Evolutionary conservation across 2,329 filamentous ascomycete species (phyloP).

Genomic region (Sporothrix brunneoviolacea): DNA sequence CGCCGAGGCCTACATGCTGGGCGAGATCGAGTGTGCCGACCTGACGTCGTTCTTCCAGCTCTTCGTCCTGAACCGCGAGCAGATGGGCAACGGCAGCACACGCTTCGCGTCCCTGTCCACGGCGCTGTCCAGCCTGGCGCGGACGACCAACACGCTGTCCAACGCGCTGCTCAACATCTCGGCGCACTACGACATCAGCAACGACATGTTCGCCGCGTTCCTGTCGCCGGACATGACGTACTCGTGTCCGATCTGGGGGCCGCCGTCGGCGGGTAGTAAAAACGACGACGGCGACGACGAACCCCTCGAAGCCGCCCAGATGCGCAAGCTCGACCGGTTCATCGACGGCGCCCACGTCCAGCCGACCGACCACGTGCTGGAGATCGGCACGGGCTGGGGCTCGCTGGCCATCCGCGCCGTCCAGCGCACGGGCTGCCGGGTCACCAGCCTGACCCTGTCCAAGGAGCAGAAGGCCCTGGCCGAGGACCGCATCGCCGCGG

Average conservation of each 20-base stretch:
- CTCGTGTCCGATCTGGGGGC: conserved; percentile 61
- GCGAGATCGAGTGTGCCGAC: conserved; percentile 60
- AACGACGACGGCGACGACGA: conserved; percentile 42
- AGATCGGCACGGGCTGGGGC: conserved; percentile 73
- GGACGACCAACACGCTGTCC: conserved; percentile 49
- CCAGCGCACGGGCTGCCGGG: conserved; percentile 56
- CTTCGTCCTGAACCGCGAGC: conserved; percentile 62
- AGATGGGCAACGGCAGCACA: conserved; percentile 58
- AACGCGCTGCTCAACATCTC: conserved; percentile 59
- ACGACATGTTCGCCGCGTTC: conserved; percentile 69
- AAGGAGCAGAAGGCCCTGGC: conserved; percentile 63
- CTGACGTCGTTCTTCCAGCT: conserved; percentile 65
- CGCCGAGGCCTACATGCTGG: conserved; percentile 64
- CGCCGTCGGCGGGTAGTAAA: conserved; percentile 23
- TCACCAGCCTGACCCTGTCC: conserved; percentile 63
- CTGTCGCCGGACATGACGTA: conserved; percentile 72
- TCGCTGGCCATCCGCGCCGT: conserved; percentile 67
- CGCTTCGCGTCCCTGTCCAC: conserved; percentile 52
- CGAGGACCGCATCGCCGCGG: conserved; percentile 55
- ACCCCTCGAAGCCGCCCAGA: conserved; percentile 58
- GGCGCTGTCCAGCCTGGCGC: conserved; percentile 51
- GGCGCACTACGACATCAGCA: conserved; percentile 70
- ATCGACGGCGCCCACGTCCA: conserved; percentile 60
- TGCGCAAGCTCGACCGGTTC: conserved; percentile 59
- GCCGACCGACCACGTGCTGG: conserved; percentile 59